These are phyloP conservation scores for Penicillium fimorum DNA, from an alignment of 495 filamentous ascomycete genomes.

Conservation along the genomic window DNA sequence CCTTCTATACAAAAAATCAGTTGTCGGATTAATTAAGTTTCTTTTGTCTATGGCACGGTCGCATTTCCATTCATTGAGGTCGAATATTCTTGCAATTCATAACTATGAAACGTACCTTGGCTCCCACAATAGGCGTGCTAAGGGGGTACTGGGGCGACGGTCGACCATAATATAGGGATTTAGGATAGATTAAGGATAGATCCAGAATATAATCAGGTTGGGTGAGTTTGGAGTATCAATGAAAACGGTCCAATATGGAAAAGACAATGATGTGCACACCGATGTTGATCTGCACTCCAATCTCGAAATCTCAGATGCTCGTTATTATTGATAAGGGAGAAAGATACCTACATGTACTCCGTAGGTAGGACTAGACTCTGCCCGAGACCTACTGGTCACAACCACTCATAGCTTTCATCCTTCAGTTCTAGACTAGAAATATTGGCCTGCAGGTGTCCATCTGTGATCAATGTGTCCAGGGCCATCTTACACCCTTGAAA, in stretches of 20 bases:
- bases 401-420: slow-evolving; percentile 8
- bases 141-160: slow-evolving; percentile 17
- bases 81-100: neutral
- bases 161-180: slow-evolving; percentile 12
- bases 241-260: neutral
- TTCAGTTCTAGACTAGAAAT: neutral
- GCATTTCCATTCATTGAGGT: slow-evolving; percentile 7
- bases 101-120: slow-evolving; percentile 30
- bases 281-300: slow-evolving; percentile 6
- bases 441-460: slow-evolving; percentile 13
- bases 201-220: neutral
- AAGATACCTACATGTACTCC: neutral
- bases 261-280: neutral
- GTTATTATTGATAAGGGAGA: neutral
- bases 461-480: neutral
- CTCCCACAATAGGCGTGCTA: slow-evolving; percentile 41
- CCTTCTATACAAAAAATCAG: slow-evolving; percentile 10
- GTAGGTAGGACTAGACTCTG: neutral
- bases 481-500: neutral
- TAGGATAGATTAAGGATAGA: neutral
- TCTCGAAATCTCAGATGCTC: neutral
- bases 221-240: neutral
- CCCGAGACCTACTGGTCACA: neutral
- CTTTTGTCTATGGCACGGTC: slow-evolving; percentile 10
- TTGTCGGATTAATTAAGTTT: neutral